Evolutionary conservation across 371 early-diverging fungal genomes (phyloP), one percentile per base, ranked within the genome.

Genomic region (Actinomucor elegans): DNA sequence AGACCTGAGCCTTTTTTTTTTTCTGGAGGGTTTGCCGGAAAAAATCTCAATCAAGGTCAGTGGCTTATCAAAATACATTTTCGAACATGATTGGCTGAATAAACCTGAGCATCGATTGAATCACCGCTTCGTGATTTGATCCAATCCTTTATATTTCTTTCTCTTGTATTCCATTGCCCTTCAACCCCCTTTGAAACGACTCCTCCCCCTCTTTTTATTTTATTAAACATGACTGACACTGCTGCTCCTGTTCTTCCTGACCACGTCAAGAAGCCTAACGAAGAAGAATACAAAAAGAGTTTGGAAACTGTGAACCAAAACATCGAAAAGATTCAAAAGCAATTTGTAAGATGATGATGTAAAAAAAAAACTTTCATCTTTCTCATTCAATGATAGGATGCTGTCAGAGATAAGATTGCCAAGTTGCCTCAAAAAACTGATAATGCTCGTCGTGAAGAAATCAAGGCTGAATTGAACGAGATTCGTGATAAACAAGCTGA

Each of bases 401-500:
- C 71, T 27, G 77, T 86, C 49, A 80, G 66, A 34, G 82, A 85
- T 50, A 77, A 81, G 57, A 81, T 85, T 64, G 73, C 73, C 48
- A 74, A 71, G 35, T 52, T 56, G 9, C 59, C 67, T 42, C 67
- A 60, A 27, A 84, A 75, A 57, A 50, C 57, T 6, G 66, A 72
- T 20, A 52, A 60, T 15, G 66, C 66, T 33, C 76, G 67, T 66
- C 82, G 89, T 59, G 73, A 75, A 24, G 76, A 83, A 52, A 73
- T 93, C 50, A 67, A 79, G 28, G 59, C 69, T 23, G 78, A 84
- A 45, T 69, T 93, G 20, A 77, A 77, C 48, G 88, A 72, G 44
- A 77, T 93, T 48, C 84, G 85, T 54, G 76, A 78, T 18, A 67
- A 78, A 51, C 83, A 83, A 62, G 70, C 79, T 26, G 77, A 75